Conservation (phyloP, 2,329 filamentous ascomycete genomes). For the Neonectria sp. region DNA sequence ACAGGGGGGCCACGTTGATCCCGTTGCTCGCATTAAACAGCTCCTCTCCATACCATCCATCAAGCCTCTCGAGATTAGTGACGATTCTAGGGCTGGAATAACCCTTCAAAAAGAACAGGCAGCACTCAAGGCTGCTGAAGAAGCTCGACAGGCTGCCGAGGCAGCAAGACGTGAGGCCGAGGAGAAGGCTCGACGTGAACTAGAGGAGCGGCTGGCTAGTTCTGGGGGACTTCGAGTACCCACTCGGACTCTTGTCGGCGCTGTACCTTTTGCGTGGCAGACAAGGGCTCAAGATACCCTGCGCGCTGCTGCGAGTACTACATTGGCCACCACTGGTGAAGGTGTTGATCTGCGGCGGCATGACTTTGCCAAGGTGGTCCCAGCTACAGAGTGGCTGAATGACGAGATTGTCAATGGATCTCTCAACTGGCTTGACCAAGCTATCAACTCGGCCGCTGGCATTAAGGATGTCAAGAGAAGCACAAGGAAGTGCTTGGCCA, state of each 20-base stretch:
- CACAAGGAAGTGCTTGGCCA: conserved; percentile 72
- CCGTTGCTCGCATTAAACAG: conserved; percentile 43
- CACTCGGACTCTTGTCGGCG: conserved; percentile 44
- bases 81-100: conserved; percentile 47
- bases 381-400: conserved; percentile 77
- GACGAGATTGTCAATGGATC: conserved; percentile 82
- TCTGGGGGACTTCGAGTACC: conserved; percentile 52
- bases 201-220: conserved; percentile 48
- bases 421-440: conserved; percentile 72
- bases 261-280: conserved; percentile 49
- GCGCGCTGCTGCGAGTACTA: conserved; percentile 50
- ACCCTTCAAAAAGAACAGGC: conserved; percentile 43
- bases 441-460: conserved; percentile 70
- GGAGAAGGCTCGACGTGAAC: conserved; percentile 43
- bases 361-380: conserved; percentile 76
- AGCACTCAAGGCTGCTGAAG: conserved; percentile 44
- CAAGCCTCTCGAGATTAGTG: conserved; percentile 47
- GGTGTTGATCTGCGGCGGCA: conserved; percentile 65
- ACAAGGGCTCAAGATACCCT: conserved; percentile 50
- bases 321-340: conserved; percentile 63
- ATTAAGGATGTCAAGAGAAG: conserved; percentile 62
- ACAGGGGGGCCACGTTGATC: conserved; percentile 29
- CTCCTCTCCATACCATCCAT: conserved; percentile 47
- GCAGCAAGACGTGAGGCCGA: conserved; percentile 41
- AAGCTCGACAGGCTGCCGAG: conserved; percentile 47